Base-by-base conservation (phyloP, 2,329 filamentous ascomycete genomes). In the Cadophora sp. region DNA sequence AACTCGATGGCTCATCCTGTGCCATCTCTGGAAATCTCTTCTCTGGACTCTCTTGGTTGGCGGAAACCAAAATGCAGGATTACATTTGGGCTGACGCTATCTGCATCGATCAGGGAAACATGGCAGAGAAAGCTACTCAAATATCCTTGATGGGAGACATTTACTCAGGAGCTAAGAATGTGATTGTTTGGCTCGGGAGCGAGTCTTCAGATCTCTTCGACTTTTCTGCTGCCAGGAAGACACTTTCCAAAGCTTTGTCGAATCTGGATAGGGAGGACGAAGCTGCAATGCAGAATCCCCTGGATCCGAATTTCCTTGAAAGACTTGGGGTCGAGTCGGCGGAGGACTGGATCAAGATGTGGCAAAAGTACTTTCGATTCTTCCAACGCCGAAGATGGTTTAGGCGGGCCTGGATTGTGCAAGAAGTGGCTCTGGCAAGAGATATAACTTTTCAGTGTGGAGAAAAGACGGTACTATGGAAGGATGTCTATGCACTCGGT, bases 341-440 rank as follows among this genome's bases (percentile, higher is more conserved):
- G 6, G 16, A 55, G 8, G 51, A 55, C 4, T 55, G 51, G 51
- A 55, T n/a, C 11, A 16, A 55, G 51, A 55, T 55, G 51, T 62
- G 59, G 59, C 27, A n/a, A 14, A 62, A 46, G 22, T 62, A 62
- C n/a, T 50, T 62, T 22, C 43, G 26, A 34, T 62, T 62, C n/a
- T 31, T 62, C 26, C 59, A 46, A 8, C 59, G 40, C 16, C 43
- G 59, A 27, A 62, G 40, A 14, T 62, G 59, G 59, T 62, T 48
- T 31, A 31, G 40, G 16, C 50, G 59, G 26, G 63, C 63, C 12
- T 65, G 63, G 63, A 59, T 65, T 22, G 19, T 65, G 14, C 63
- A 65, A 46, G 63, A 65, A 34, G 31, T 65, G 5, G 63, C 63
- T 37, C 53, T 65, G 12, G 40, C 59, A 24, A 62, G 7, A 22